A percentile compares a stretch with the other conserved stretches of the same genome.
Evolutionary conservation across 257 asterid species (phyloP).

Genomic region (Nicotiana undulata): DNA sequence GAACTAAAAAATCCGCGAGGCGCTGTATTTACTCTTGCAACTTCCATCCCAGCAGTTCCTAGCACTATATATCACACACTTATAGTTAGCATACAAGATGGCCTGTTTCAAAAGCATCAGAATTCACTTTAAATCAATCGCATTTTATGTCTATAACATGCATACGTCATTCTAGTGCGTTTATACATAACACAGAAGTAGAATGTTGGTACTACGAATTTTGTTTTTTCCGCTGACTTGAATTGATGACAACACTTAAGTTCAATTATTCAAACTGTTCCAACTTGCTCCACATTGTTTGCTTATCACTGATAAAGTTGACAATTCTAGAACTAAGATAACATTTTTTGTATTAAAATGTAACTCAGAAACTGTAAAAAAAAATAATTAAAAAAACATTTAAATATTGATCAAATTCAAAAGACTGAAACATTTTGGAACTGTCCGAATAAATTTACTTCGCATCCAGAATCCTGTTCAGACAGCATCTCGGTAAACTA

Average conservation of each 20-base stretch:
- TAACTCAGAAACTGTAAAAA: background rate
- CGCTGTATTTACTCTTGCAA: conserved; percentile 39
- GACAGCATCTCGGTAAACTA: conserved; percentile 8
- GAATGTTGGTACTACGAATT: background rate
- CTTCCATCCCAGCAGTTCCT: conserved; percentile 38
- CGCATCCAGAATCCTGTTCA: background rate
- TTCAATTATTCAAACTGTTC: background rate
- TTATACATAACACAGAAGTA: background rate
- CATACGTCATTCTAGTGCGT: background rate
- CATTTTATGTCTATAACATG: background rate
- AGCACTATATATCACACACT: conserved; percentile 14
- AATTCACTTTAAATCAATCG: background rate
- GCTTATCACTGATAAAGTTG: background rate
- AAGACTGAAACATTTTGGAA: background rate
- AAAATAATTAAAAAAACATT: background rate
- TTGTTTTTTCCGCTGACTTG: background rate
- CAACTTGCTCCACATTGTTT: background rate
- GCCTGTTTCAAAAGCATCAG: background rate
- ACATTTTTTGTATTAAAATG: background rate
- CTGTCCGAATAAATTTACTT: background rate
- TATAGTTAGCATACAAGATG: background rate
- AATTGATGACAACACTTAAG: background rate
- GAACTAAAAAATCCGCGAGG: conserved; percentile 43
- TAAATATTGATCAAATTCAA: background rate
- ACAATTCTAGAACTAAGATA: background rate